phyloP scores from a whole-genome alignment of 495 filamentous ascomycete genomes.

The Hypomontagnella submonticulosa region DNA sequence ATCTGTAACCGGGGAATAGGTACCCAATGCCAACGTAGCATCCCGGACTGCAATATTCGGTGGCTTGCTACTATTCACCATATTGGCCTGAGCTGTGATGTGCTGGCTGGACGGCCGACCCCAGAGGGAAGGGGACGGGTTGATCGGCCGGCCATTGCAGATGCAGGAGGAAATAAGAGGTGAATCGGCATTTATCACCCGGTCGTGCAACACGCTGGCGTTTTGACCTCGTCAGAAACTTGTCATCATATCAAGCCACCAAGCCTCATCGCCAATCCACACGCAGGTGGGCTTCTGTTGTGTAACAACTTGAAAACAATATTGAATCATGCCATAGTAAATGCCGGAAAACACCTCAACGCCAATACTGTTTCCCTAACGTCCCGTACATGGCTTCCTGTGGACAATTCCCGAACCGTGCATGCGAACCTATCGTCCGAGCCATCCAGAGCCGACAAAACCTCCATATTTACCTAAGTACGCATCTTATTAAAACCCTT shows the following conservation, averaged over 20 bases:
- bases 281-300: constrained; percentile 2
- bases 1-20: constrained; percentile 23
- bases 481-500: constrained; percentile 35
- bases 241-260: constrained; percentile 8
- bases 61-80: not conserved
- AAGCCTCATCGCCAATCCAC: constrained; percentile 6
- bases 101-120: not conserved
- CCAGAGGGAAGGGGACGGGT: too few species aligned
- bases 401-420: constrained; percentile 13
- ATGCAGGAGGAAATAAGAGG: not conserved
- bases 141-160: too few species aligned
- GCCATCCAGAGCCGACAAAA: constrained; percentile 1
- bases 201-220: constrained; percentile 16
- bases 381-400: not conserved
- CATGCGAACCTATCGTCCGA: constrained; percentile 5
- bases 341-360: constrained; percentile 22
- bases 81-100: not conserved
- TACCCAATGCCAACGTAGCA: constrained; percentile 22
- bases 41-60: constrained; percentile 13
- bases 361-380: constrained; percentile 16
- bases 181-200: constrained; percentile 24
- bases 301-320: constrained; percentile 15
- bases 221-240: constrained; percentile 21
- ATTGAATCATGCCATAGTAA: constrained; percentile 14
- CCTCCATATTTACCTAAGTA: not conserved